These are phyloP conservation scores for Quillaja saponaria DNA, from an alignment of 306 rosid species.

Conservation along the genomic window DNA sequence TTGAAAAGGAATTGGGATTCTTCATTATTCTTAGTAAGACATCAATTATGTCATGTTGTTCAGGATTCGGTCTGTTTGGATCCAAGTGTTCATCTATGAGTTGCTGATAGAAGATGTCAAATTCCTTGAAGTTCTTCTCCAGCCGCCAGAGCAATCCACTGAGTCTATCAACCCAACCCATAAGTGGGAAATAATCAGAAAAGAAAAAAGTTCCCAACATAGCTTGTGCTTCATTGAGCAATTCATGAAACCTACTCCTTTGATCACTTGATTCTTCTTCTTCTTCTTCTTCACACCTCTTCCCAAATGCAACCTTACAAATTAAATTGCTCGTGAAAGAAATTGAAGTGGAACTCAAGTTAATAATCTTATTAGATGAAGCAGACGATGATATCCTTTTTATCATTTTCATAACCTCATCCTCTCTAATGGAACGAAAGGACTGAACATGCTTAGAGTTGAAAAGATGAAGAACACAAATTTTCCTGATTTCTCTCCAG, in stretches of 20 bases:
- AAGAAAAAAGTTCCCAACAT: conserved; percentile 1
- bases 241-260: conserved; percentile 31
- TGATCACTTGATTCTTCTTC: too few species aligned
- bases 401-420: neutral
- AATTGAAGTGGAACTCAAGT: conserved; percentile 18
- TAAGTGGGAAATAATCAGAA: conserved; percentile 16
- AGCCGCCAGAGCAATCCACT: conserved; percentile 2
- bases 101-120: conserved; percentile 29
- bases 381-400: neutral
- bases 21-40: neutral
- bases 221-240: conserved; percentile 12
- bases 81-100: neutral
- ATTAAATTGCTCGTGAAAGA: conserved; percentile 29
- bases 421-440: neutral
- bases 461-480: conserved; percentile 32
- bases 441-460: neutral
- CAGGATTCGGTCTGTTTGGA: neutral
- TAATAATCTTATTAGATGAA: neutral
- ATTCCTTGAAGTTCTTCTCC: conserved; percentile 5
- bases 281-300: conserved; percentile 20
- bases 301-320: conserved; percentile 54
- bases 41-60: neutral
- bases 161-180: conserved; percentile 31
- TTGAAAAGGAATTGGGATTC: neutral
- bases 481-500: conserved; percentile 37